phyloP scores from a whole-genome alignment of 192 early-diverging fungal species.

The Podochytrium sp. region DNA sequence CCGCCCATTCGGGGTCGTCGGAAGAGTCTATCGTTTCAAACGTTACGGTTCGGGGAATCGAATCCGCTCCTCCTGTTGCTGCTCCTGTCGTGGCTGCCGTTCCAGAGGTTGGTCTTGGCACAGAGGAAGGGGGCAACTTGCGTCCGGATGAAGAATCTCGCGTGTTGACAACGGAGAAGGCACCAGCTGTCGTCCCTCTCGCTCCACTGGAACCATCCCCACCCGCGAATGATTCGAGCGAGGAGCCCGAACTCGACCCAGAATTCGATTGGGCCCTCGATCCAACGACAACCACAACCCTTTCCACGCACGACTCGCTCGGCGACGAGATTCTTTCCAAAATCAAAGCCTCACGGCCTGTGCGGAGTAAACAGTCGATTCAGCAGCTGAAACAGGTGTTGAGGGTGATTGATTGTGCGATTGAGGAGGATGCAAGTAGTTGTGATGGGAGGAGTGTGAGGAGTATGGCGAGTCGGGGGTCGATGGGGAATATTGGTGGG shows the following conservation, averaged over 20 bases:
- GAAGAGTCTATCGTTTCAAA: no score
- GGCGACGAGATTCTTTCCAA: neutral
- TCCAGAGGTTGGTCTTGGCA: no score
- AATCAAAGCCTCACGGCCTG: neutral
- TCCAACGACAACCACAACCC: neutral
- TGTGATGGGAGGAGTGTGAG: neutral
- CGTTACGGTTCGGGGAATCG: no score
- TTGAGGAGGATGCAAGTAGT: constrained; percentile 1
- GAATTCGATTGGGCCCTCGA: constrained; percentile 3
- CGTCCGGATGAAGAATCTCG: no score
- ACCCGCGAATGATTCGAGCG: no score
- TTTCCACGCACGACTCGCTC: neutral
- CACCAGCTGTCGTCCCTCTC: no score
- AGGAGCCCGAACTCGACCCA: constrained; percentile 17
- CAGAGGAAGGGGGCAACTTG: no score
- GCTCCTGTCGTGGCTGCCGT: no score
- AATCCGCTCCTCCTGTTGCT: no score
- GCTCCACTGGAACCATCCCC: no score
- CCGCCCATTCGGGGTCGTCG: no score
- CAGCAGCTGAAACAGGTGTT: constrained; percentile 4
- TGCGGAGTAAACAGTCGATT: neutral
- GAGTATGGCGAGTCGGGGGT: neutral
- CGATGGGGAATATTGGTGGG: neutral
- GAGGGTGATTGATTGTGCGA: constrained; percentile 11
- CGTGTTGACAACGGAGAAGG: no score